These are phyloP conservation scores for Sisymbrium irio DNA, from an alignment of 345 rosid genomes.

Conservation along the genomic window DNA sequence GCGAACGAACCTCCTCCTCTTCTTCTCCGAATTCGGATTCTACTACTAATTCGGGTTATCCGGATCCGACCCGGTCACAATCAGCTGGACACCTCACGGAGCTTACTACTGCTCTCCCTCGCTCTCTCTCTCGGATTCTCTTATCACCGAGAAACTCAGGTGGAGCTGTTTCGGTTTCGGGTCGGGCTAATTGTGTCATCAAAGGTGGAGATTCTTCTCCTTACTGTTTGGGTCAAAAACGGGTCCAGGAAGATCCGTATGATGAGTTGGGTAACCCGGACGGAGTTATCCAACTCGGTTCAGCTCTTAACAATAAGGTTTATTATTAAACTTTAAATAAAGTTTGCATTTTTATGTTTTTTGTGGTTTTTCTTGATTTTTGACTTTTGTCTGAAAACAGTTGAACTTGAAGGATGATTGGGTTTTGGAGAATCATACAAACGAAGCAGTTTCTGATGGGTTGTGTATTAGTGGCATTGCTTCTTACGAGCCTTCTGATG, in stretches of 20 bases:
- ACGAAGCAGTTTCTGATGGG: conserved; percentile 45
- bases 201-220: conserved; percentile 57
- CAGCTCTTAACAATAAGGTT: conserved; percentile 53
- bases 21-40: conserved; percentile 24
- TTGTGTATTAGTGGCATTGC: conserved; percentile 60
- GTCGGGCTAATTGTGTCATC: conserved; percentile 50
- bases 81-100: conserved; percentile 56
- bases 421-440: conserved; percentile 52
- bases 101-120: conserved; percentile 45
- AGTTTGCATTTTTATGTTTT: neutral
- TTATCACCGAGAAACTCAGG: conserved; percentile 63
- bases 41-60: too few species aligned
- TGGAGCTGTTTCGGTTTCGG: conserved; percentile 58
- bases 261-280: conserved; percentile 59
- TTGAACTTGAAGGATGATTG: conserved; percentile 36
- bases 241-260: conserved; percentile 66
- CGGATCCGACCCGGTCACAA: conserved; percentile 44
- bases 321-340: neutral
- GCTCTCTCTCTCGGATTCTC: conserved; percentile 59
- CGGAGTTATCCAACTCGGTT: conserved; percentile 78
- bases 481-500: conserved; percentile 65
- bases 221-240: conserved; percentile 48
- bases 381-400: neutral
- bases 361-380: conserved; percentile 43
- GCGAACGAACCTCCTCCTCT: conserved; percentile 21